Conservation (phyloP, 345 rosid genomes). For the Euphorbia peplus region DNA sequence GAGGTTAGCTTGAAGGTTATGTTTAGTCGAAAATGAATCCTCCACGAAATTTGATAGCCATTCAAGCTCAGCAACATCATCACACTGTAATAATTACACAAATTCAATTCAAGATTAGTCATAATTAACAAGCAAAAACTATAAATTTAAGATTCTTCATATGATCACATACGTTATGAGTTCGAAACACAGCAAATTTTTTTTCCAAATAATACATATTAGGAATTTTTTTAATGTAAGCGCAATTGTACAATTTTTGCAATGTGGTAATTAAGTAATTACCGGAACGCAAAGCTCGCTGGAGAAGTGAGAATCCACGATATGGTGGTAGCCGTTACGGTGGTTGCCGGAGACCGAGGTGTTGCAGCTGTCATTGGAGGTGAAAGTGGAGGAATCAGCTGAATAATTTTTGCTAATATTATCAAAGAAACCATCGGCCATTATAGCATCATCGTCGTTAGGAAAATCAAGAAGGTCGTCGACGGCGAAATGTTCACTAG, state of each 20-base stretch:
- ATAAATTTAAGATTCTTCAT: too few relatives aligned
- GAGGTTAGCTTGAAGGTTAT: conserved; percentile 39
- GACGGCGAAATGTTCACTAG: conserved; percentile 43
- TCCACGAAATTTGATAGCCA: conserved; percentile 83
- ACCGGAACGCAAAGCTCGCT: conserved; percentile 74
- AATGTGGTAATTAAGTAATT: neutral
- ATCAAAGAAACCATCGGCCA: conserved; percentile 37
- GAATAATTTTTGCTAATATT: conserved; percentile 37
- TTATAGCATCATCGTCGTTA: conserved; percentile 42
- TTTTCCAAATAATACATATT: too few relatives aligned
- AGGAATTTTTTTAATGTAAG: too few relatives aligned
- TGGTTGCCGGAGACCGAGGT: conserved; percentile 37
- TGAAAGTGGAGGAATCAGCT: conserved; percentile 39
- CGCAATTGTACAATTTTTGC: too few relatives aligned
- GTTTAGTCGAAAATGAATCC: conserved; percentile 58
- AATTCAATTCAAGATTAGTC: neutral
- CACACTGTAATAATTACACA: conserved; percentile 37
- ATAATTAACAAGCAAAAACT: neutral
- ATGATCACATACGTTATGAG: too few relatives aligned
- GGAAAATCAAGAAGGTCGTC: conserved; percentile 74
- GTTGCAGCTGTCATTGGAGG: conserved; percentile 39
- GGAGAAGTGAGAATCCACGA: conserved; percentile 44
- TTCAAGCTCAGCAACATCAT: conserved; percentile 71
- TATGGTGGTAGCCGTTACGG: conserved; percentile 25
- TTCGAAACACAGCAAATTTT: too few relatives aligned